Evolutionary conservation across 306 rosid species (phyloP).

Genomic region (Citrullus mucosospermus): DNA sequence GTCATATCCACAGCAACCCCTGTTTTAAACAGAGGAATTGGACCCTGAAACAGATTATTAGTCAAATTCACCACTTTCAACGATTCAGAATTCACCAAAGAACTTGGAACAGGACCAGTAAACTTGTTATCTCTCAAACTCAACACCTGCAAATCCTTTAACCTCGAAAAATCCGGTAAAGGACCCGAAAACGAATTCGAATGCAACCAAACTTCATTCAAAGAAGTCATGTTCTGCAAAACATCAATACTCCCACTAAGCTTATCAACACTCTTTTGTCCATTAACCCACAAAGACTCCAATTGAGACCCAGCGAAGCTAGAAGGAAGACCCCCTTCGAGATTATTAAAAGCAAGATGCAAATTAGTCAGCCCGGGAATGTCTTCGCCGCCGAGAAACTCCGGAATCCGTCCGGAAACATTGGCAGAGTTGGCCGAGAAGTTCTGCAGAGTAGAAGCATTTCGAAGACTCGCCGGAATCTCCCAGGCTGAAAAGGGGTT

Average conservation of each 20-base stretch:
- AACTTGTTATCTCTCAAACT: conserved; percentile 64
- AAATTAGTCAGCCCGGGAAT: conserved; percentile 42
- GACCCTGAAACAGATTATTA: conserved; percentile 61
- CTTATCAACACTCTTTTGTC: conserved; percentile 39
- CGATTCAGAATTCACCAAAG: conserved; percentile 39
- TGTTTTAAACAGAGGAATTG: conserved; percentile 39
- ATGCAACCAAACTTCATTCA: conserved; percentile 74
- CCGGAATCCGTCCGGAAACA: conserved; percentile 45
- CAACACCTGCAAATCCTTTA: conserved; percentile 37
- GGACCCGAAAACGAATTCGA: conserved; percentile 53
- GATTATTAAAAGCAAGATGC: conserved; percentile 58
- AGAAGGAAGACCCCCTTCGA: conserved; percentile 47
- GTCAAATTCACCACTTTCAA: conserved; percentile 57
- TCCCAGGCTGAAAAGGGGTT: conserved; percentile 66
- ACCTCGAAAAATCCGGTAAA: conserved; percentile 50
- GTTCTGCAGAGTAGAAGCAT: conserved; percentile 46
- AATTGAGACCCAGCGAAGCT: conserved; percentile 36
- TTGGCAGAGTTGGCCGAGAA: conserved; percentile 74
- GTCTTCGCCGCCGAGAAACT: conserved; percentile 27
- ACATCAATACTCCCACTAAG: conserved; percentile 44
- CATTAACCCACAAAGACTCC: conserved; percentile 73
- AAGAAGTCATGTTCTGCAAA: conserved; percentile 52
- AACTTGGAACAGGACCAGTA: conserved; percentile 57
- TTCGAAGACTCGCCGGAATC: conserved; percentile 35
- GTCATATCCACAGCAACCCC: conserved; percentile 50